phyloP scores from a whole-genome alignment of 2,329 filamentous ascomycete species.

The Bipolaris gigantea region DNA sequence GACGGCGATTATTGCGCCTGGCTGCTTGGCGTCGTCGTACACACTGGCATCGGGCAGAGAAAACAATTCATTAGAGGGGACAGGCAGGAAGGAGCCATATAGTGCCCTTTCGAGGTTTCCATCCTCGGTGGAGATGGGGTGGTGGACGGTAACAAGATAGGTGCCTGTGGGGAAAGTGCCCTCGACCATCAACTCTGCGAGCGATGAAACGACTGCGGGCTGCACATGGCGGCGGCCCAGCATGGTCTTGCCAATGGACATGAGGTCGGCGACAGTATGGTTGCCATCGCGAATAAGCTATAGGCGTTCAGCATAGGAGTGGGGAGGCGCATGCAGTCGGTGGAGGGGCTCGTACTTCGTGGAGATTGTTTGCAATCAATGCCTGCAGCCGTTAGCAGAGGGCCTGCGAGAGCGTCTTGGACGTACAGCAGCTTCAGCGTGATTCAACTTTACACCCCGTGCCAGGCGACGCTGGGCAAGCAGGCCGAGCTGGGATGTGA shows the following conservation, averaged over 20 bases:
- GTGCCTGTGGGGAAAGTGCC: slow-evolving; percentile 90
- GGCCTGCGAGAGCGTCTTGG: not conserved
- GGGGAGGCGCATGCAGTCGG: slow-evolving; percentile 2
- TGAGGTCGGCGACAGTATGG: slow-evolving; percentile 89
- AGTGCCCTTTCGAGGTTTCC: slow-evolving; percentile 84
- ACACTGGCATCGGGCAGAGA: slow-evolving; percentile 64
- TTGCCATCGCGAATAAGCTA: slow-evolving; percentile 93
- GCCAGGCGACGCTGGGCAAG: slow-evolving; percentile 87
- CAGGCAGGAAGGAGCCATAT: slow-evolving; percentile 86
- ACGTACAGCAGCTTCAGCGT: slow-evolving; percentile 78
- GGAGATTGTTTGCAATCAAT: slow-evolving; percentile 83
- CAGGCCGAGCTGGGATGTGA: slow-evolving; percentile 83
- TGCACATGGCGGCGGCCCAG: slow-evolving; percentile 90
- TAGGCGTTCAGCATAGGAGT: slow-evolving; percentile 28
- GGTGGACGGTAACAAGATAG: slow-evolving; percentile 91
- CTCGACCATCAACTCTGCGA: slow-evolving; percentile 87
- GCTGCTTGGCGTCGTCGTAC: slow-evolving; percentile 69
- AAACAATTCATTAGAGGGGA: slow-evolving; percentile 71
- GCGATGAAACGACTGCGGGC: slow-evolving; percentile 75
- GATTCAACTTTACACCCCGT: slow-evolving; percentile 84
- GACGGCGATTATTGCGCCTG: slow-evolving; percentile 76
- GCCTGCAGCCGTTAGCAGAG: slow-evolving; percentile 56
- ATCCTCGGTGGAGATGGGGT: slow-evolving; percentile 83
- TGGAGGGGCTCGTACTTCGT: slow-evolving; percentile 62
- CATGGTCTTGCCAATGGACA: slow-evolving; percentile 88